Base-by-base conservation (phyloP, 371 early-diverging fungal genomes). In the Amoeboradix gromovi region DNA sequence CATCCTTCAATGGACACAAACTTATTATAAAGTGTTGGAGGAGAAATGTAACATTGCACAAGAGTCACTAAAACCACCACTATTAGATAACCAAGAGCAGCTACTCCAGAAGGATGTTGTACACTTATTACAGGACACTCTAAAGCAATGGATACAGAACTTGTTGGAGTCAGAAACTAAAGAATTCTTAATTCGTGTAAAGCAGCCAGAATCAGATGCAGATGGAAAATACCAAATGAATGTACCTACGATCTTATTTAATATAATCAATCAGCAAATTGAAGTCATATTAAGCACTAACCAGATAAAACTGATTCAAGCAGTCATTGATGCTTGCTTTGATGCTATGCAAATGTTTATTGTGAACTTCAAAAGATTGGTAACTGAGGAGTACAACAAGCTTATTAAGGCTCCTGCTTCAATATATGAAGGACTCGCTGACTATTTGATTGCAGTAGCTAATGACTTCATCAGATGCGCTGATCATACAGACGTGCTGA, bases 211-310 rank as follows among this genome's bases (percentile, higher is more conserved):
- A 66, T 77, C 78, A 72, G 86, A 87, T 70, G 80, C 81, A 27
- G 85, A 85, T 71, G 87, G 86, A 16, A 80, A 84, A 66, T 93
- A 89, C 72, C 80, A 86, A 27, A 80, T 91, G 68, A 77, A 86
- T 17, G 87, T 86, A 1, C 82, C 90, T 0, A 85, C 87, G 27
- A 86, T 91, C 68, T 78, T 92, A 73, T 94, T 93, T 76, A 88
- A 92, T 75, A 92, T 94, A 79, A 83, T 94, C 72, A 93, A 92
- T 74, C 92, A 94, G 78, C 94, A 94, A 73, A 83, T 96, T 32
- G 90, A 91, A 68, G 77, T 93, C 5, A 93, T 89, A 0, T 80
- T 81, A 27, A 83, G 86, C 30, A 86, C 89, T 0, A 85, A 86
- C 67, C 85, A 88, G n/a, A 87, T 86, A 22, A 87, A 84, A 69